Evolutionary conservation across 257 asterid genomes (phyloP), one percentile per base, ranked within the genome.

Genomic region (Agastache rugosa): DNA sequence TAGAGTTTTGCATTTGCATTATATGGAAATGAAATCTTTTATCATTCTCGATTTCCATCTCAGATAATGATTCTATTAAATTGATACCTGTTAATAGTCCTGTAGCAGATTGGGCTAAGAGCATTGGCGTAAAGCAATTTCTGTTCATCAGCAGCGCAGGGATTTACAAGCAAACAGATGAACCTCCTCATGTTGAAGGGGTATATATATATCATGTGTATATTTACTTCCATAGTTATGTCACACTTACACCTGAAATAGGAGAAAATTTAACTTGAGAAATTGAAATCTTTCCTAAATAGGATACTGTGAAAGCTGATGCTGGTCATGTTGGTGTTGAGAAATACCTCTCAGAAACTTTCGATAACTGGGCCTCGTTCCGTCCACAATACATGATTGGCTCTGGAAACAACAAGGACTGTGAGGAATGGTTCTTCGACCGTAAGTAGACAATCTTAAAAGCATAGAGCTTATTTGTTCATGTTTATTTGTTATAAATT

Each of bases 341-440:
- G 90, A 87, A 94, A 72, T 92, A 92, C 79, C 76, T 92, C 51
- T 83, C 97, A 23, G 97, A 87, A 64, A 82, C 47, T 47, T 94
- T 94, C 45, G 83, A 67, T 11, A 85, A 75, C 58, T 94, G 97
- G 99, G 85, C 89, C 22, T 68, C 88, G 5, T 94, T 94, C 85
- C 96, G 98, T 5, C 98, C 98, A 34, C 98, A 94, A 11, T 94
- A 94, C 88, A 94, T 92, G 97, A 92, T 84, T 14, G 97, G 98
- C 69, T 92, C 98, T 2, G 99, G 99, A 53, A 94, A 94, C 81
- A 93, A 93, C 88, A 94, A 94, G 80, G 98, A 94, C 66, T 92
- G 97, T 51, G 98, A 92, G 82, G 97, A 94, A 79, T 94, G 98
- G 98, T 94, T 94, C 85, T 94, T 94, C 61, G 98, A 91, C 75